Evolutionary conservation across 306 rosid species (phyloP), one percentile per base, ranked within the genome.

Genomic region (Crotalaria pallida): DNA sequence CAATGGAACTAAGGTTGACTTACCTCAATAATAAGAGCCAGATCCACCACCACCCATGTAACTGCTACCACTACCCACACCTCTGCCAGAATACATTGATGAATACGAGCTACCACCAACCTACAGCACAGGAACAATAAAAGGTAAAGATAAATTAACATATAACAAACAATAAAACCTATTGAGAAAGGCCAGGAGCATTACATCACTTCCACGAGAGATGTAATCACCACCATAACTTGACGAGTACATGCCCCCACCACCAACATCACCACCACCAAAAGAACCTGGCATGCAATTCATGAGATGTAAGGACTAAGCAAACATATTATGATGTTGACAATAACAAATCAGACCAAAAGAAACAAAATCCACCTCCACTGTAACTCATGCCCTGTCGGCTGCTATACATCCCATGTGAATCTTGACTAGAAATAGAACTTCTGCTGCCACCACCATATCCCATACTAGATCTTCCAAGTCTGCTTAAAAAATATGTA

Each of bases 21-120:
- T 84, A 87, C 97, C 96, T 91, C 83, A 95, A 62, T 91, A 95
- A 81, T 95, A 95, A 26, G 99, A 91, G 33, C 97, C 87, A 7
- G 99, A 91, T 65, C 96, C 92, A 49, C 97, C 84, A 18, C 88
- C 59, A 24, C 97, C 90, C 96, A 95, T 89, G 71, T 95, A 95
- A 74, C 92, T 81, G 73, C 96, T 79, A 69, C 96, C 77, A 74
- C 97, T 89, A 38, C 97, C 88, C 45, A 75, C 82, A 50, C 95
- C 82, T 72, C 97, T 93, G 60, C 93, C 80, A 45, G 96, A 72
- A 81, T 91, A 91, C 85, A 87, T 74, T 17, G 99, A 90, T 19
- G 97, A 87, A 81, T 95, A 95, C 5, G 97, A 89, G 76, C 96
- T 82, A 52, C 95, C 89, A 13, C 99, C 96, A 72, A 87, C 96